Conservation (phyloP, 257 asterid species). For the Ophiorrhiza pumila region DNA sequence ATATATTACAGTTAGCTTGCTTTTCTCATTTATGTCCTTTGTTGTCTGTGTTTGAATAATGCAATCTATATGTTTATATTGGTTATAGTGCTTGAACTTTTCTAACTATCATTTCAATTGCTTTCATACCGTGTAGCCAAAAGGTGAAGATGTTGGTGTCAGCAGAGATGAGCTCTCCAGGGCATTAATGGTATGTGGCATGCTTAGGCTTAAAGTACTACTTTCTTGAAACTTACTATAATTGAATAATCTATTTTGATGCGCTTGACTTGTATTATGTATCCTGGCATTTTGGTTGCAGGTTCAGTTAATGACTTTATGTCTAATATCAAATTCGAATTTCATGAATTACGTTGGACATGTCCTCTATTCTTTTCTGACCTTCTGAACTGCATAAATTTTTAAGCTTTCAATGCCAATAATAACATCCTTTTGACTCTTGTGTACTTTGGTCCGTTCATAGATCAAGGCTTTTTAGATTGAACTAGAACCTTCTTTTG, state of each 20-base stretch:
- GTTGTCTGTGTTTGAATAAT: not conserved
- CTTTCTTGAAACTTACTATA: slow-evolving; percentile 1
- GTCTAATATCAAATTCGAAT: not conserved
- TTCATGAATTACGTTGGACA: not conserved
- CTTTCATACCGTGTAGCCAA: slow-evolving; percentile 46
- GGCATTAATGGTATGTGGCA: slow-evolving; percentile 78
- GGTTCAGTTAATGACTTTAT: not conserved
- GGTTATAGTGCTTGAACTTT: slow-evolving; percentile 1
- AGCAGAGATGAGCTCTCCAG: slow-evolving; percentile 73
- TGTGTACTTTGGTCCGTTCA: not conserved
- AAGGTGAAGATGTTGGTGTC: slow-evolving; percentile 57
- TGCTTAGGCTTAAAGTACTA: slow-evolving; percentile 5
- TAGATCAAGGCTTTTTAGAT: not conserved
- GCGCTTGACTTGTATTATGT: not conserved
- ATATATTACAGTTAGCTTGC: no score
- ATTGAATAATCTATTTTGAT: not conserved
- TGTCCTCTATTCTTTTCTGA: not conserved
- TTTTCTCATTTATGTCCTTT: not conserved
- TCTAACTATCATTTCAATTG: slow-evolving; percentile 27
- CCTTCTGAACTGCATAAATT: not conserved
- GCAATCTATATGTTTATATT: not conserved
- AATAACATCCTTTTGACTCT: not conserved
- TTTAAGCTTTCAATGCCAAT: not conserved
- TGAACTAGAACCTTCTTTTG: not conserved
- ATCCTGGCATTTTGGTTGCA: not conserved